phyloP scores from a whole-genome alignment of 192 early-diverging fungal species.

The Coemansia sp. region DNA sequence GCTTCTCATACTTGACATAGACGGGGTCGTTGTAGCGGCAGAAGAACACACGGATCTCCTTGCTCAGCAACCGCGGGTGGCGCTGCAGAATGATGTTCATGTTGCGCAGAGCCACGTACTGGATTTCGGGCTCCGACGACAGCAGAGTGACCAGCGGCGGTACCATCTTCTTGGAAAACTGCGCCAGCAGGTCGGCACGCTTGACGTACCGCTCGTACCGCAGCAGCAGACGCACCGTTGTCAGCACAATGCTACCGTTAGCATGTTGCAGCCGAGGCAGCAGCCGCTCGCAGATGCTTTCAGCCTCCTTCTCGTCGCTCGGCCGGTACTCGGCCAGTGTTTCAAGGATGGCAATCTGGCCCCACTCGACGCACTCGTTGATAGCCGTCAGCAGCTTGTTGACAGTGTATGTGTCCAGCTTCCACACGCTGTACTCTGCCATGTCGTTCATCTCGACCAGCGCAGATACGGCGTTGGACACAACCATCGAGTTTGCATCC shows the following conservation, averaged over 20 bases:
- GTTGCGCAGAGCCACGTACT: conserved; percentile 95
- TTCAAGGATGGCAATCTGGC: conserved; percentile 92
- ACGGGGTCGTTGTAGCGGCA: conserved; percentile 98
- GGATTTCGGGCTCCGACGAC: conserved; percentile 86
- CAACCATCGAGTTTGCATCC: conserved; percentile 95
- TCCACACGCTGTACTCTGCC: conserved; percentile 68
- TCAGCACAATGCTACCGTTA: conserved; percentile 92
- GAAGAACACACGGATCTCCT: conserved; percentile 96
- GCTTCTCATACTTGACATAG: conserved; percentile 95
- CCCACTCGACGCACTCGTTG: conserved; percentile 99
- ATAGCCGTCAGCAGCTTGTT: conserved; percentile 86
- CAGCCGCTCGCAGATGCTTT: conserved; percentile 84
- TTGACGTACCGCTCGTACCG: conserved; percentile 54
- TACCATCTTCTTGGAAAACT: conserved; percentile 84
- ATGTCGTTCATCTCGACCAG: conserved; percentile 86
- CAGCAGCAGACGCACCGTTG: conserved; percentile 72
- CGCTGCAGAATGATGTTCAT: conserved; percentile 94
- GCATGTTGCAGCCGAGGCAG: conserved; percentile 92
- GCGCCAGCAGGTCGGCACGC: conserved; percentile 67
- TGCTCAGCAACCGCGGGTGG: conserved; percentile 77
- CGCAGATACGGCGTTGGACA: conserved; percentile 93
- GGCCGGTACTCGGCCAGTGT: conserved; percentile 77
- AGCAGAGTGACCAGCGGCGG: conserved; percentile 94
- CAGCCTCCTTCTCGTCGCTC: conserved; percentile 74
- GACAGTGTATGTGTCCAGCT: conserved; percentile 65